Conservation (phyloP, 2,329 filamentous ascomycete genomes). For the Acrodontium crateriforme region DNA sequence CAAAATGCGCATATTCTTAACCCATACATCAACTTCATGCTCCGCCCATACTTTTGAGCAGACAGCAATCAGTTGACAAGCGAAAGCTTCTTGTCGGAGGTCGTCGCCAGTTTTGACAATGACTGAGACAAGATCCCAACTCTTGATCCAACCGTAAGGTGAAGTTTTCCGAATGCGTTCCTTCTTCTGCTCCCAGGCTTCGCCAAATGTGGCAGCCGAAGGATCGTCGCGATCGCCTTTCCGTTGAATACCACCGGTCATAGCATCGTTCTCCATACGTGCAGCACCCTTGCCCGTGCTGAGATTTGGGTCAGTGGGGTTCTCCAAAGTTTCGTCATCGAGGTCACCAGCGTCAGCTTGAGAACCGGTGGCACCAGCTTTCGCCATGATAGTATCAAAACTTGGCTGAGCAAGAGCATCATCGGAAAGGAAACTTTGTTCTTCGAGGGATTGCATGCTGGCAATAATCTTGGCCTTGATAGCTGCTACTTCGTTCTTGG, state of each 20-base stretch:
- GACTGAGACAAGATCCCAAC: constrained; percentile 76
- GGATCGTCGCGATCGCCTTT: constrained; percentile 75
- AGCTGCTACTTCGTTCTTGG: constrained; percentile 65
- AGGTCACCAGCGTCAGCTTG: constrained; percentile 38
- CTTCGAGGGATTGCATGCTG: constrained; percentile 77
- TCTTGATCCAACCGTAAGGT: constrained; percentile 79
- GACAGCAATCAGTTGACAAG: constrained; percentile 69
- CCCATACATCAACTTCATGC: constrained; percentile 65
- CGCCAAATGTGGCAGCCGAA: constrained; percentile 72
- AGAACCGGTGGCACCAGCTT: constrained; percentile 43
- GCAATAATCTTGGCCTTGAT: constrained; percentile 80
- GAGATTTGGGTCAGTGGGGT: constrained; percentile 27
- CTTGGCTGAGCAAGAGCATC: constrained; percentile 54
- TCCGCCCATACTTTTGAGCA: constrained; percentile 74
- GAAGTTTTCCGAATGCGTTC: constrained; percentile 73
- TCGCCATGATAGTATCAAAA: constrained; percentile 72
- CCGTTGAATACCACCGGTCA: constrained; percentile 68
- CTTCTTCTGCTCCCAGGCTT: constrained; percentile 73
- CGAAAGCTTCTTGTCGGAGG: constrained; percentile 72
- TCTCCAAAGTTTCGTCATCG: constrained; percentile 36
- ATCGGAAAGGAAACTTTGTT: constrained; percentile 68
- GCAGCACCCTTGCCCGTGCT: constrained; percentile 63
- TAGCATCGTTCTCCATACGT: constrained; percentile 80
- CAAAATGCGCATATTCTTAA: constrained; percentile 74
- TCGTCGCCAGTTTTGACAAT: constrained; percentile 81